Evolutionary conservation across 305 asterid species (phyloP), one percentile per base, ranked within the genome.

Genomic region (Vinca major): DNA sequence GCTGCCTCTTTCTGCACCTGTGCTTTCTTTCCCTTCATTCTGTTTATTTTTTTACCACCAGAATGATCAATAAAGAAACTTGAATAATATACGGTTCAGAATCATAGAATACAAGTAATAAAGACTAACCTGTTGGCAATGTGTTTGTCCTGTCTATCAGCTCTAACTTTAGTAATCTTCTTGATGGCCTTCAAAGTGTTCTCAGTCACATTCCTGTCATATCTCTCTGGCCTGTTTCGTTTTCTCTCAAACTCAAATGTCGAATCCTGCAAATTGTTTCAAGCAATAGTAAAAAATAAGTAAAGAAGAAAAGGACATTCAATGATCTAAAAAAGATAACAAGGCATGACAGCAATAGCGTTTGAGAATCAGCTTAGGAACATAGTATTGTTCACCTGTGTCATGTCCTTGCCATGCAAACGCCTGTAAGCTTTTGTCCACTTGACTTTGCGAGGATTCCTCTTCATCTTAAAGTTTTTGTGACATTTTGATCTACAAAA

Each of bases 401-500:
- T 90, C 97, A 90, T 92, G 81, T 90, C 97, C 89, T 88, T 92
- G 43, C 95, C 95, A 41, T 88, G 92, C 78, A 87, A 74, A 69
- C 90, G 71, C 70, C 97, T 88, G 78, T 84, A 88, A 50, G 96
- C 96, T 83, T 92, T 92, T 3, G 97, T 92, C 98, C 97, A 92
- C 73, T 86, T 84, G 5, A 92, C 96, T 67, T 92, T 87, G 11
- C 95, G 97, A 17, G 98, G 97, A 57, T 92, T 92, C 77, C 96
- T 88, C 93, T 92, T 92, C 98, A 92, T 92, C 85, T 90, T 90
- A 76, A 86, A 92, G 84, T 90, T 90, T 68, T 92, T 92, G 82
- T 88, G 98, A 81, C 98, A 92, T 67, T 92, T 92, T 7, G 97
- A 88, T 43, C 97, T 84, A 77, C 97, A 92, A 73, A 92, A 90